Conservation (phyloP, 306 rosid genomes). For the Pyrus bretschneideri region DNA sequence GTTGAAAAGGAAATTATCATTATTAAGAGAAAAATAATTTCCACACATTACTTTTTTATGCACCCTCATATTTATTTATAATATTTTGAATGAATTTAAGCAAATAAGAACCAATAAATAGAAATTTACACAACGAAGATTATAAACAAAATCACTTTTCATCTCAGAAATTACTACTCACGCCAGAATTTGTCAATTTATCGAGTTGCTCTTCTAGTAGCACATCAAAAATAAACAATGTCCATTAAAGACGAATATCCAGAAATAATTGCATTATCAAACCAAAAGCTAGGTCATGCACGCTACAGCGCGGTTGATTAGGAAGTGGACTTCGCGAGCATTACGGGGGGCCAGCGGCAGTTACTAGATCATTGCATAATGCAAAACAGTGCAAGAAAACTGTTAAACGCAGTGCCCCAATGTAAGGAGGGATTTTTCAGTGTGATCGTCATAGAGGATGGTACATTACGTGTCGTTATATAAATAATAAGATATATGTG, state of each 20-base stretch:
- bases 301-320: neutral
- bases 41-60: too few species aligned
- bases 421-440: neutral
- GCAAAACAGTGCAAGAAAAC: neutral
- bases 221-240: neutral
- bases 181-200: neutral
- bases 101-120: neutral
- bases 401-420: neutral
- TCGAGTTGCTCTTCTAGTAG: neutral
- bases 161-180: neutral
- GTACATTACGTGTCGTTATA: too few species aligned
- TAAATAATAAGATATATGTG: too few species aligned
- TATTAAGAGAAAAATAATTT: too few species aligned
- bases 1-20: too few species aligned
- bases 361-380: slow-evolving; percentile 6
- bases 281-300: neutral
- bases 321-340: neutral
- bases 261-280: neutral
- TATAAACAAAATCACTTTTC: neutral
- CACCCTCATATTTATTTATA: too few species aligned
- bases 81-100: neutral
- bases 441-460: too few species aligned
- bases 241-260: neutral
- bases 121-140: neutral
- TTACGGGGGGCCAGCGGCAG: neutral